Evolutionary conservation across 306 rosid species (phyloP).

Genomic region (Senna tora): DNA sequence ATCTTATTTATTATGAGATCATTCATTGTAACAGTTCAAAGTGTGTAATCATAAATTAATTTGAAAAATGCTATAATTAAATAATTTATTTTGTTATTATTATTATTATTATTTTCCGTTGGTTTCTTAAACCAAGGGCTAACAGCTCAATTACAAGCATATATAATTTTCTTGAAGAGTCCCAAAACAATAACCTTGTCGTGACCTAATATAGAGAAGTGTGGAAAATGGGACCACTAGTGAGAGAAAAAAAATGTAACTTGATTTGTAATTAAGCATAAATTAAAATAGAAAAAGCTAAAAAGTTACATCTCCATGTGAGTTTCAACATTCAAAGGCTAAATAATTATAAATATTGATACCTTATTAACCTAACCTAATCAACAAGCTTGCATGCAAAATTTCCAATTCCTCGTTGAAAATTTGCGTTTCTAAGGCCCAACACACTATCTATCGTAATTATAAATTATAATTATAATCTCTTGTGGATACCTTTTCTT

Average conservation of each 20-base stretch:
- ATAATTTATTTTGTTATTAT: no score
- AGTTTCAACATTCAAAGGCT: background rate
- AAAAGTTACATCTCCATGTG: slow-evolving; percentile 51
- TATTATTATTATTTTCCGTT: slow-evolving; percentile 8
- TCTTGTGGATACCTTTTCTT: no score
- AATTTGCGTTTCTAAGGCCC: slow-evolving; percentile 22
- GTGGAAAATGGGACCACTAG: slow-evolving; percentile 53
- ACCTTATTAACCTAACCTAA: slow-evolving; percentile 15
- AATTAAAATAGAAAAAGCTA: slow-evolving; percentile 49
- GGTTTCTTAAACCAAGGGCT: slow-evolving; percentile 23
- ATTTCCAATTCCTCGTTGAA: slow-evolving; percentile 23
- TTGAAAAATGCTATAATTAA: slow-evolving; percentile 27
- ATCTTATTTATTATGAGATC: slow-evolving; percentile 16
- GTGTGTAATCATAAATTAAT: slow-evolving; percentile 44
- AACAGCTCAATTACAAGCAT: slow-evolving; percentile 11
- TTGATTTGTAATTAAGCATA: slow-evolving; percentile 33
- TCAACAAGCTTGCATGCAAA: slow-evolving; percentile 13
- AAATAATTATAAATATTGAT: no score
- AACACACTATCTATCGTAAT: background rate
- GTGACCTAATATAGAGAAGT: slow-evolving; percentile 29
- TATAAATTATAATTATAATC: no score
- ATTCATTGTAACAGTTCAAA: slow-evolving; percentile 38
- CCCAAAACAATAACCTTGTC: slow-evolving; percentile 27
- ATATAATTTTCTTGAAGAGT: slow-evolving; percentile 12
- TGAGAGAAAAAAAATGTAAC: slow-evolving; percentile 23